Conservation (phyloP, 495 filamentous ascomycete species). For the Daldinia vernicosa region DNA sequence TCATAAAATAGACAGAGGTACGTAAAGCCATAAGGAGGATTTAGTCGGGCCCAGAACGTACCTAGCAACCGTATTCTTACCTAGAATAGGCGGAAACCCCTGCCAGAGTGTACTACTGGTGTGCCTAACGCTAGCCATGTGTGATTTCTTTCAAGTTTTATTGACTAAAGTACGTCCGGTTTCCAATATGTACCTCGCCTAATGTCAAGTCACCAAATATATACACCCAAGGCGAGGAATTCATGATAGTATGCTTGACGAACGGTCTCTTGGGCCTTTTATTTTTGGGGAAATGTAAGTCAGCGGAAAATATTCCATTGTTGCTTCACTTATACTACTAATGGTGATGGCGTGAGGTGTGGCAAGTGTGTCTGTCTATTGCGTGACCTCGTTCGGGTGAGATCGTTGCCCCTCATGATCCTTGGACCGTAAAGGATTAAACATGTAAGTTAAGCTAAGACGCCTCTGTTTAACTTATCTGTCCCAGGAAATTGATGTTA, state of each 20-base stretch:
- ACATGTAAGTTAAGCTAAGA: neutral
- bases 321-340: too few relatives aligned
- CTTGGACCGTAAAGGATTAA: neutral
- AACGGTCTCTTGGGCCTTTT: too few relatives aligned
- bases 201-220: neutral
- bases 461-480: neutral
- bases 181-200: neutral
- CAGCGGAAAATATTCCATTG: too few relatives aligned
- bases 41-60: neutral
- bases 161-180: neutral
- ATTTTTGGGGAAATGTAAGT: too few relatives aligned
- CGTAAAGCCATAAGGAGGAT: neutral
- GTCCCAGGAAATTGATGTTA: neutral
- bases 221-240: neutral
- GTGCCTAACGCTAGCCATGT: neutral
- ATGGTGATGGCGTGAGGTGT: neutral
- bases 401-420: neutral
- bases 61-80: neutral
- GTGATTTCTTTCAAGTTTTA: neutral
- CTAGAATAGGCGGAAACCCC: too few relatives aligned
- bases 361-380: neutral
- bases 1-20: neutral
- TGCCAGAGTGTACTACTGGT: neutral
- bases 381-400: neutral
- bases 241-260: too few relatives aligned